Conservation (phyloP, 768 basidiomycete genomes). For the Hypsizygus marmoreus region DNA sequence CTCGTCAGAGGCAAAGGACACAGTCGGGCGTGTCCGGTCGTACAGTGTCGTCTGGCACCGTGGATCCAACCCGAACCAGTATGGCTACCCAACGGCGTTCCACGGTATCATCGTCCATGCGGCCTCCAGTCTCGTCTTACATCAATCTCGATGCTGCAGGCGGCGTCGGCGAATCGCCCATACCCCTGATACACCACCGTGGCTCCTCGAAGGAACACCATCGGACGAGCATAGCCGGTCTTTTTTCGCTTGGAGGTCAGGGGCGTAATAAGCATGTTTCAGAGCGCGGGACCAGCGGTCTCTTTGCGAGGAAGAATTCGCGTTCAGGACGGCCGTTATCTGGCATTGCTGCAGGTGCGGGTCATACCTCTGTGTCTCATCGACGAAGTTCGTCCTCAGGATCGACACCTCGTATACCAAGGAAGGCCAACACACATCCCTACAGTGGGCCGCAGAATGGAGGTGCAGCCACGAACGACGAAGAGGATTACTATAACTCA, state of each 20-base stretch:
- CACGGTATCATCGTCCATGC: conserved; percentile 33
- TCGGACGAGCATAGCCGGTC: conserved; percentile 54
- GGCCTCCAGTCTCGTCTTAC: conserved; percentile 40
- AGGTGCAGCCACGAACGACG: conserved; percentile 20
- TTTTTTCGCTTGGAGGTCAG: conserved; percentile 50
- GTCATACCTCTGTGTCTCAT: conserved; percentile 4
- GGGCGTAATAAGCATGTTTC: conserved; percentile 3
- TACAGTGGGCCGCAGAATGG: background rate
- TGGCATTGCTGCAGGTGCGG: background rate
- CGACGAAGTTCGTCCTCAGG: conserved; percentile 19
- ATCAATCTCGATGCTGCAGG: conserved; percentile 49
- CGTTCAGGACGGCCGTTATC: conserved; percentile 4
- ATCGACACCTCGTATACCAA: background rate
- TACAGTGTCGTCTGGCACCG: conserved; percentile 38
- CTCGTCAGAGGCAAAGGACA: conserved; percentile 32
- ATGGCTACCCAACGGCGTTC: conserved; percentile 33
- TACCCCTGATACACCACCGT: conserved; percentile 34
- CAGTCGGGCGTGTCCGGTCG: conserved; percentile 45
- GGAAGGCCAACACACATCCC: background rate
- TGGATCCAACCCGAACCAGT: conserved; percentile 37
- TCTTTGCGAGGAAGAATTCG: conserved; percentile 4
- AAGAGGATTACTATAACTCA: conserved; percentile 53
- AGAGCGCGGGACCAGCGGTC: conserved; percentile 1
- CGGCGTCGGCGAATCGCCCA: conserved; percentile 70
- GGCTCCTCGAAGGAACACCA: conserved; percentile 24